Base-by-base conservation (phyloP, 2,329 filamentous ascomycete genomes). In the Venturia pyrina region DNA sequence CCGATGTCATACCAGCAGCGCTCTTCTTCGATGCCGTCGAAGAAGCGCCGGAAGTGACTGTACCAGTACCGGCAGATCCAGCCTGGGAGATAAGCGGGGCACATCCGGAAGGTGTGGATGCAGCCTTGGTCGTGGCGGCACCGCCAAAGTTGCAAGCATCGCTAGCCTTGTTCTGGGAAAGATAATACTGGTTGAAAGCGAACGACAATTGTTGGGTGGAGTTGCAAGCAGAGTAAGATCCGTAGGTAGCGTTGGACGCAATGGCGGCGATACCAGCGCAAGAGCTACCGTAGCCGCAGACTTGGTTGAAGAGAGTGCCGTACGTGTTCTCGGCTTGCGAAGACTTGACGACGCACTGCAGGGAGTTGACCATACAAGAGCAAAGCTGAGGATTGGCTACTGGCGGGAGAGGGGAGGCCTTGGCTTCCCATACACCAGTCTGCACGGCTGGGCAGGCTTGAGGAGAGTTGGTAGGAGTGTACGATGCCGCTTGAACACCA, bases 381-480 rank as follows among this genome's bases (percentile, higher is more conserved):
- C 95, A 99, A 60, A 96, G 87, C 57, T 85, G 73, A 59, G 85
- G 74, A 79, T 98, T 91, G 69, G 93, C 92, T 13, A 85, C 85
- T 11, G 93, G 93, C 37, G 95, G 95, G 43, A 99, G 90, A 66
- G 79, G 80, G 56, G 82, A 81, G 68, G 79, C 75, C 64, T 83
- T 82, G 64, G 90, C 89, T 70, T 83, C 80, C 93, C 95, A 99
- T 73, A 79, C 37, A 19, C 60, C 80, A 46, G 77, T 70, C 71
- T 77, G 80, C 66, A 87, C 78, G 19, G 79, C 79, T 32, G 95
- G 95, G 85, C 95, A 99, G 60, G 83, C 75, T 65, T 81, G 81
- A 63, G 85, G 82, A 63, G 84, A 86, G 83, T 91, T 93, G 75
- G 83, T 83, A n/a, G 90, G 85, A 48, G 73, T 85, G 85, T 97